Conservation (phyloP, 352 stramenopile species). For the Blastocystis sp. region DNA sequence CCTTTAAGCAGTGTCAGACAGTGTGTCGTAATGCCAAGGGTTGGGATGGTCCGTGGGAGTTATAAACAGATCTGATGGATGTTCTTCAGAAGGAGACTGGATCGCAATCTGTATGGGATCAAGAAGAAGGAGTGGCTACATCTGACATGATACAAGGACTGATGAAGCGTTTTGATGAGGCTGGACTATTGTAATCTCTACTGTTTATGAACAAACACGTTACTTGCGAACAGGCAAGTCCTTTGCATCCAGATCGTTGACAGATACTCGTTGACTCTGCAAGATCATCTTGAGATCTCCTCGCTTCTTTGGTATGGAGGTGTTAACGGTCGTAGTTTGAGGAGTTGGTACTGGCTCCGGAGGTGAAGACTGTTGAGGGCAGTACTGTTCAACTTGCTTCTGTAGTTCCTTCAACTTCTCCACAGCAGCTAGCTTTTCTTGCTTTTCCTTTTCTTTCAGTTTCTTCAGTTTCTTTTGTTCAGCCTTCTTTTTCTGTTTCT, state of each 20-base stretch:
- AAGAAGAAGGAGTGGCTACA: neutral
- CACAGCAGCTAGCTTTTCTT: neutral
- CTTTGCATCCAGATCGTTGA: neutral
- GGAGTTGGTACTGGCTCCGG: too few species aligned
- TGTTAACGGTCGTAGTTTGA: too few species aligned
- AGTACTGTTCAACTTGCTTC: too few species aligned
- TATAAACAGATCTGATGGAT: neutral
- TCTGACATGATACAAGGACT: constrained; percentile 44
- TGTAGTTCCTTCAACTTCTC: neutral
- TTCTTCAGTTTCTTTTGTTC: neutral
- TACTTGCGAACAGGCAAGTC: too few species aligned
- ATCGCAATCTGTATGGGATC: neutral
- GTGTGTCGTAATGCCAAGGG: neutral
- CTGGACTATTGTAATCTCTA: constrained; percentile 7
- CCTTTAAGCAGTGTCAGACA: neutral
- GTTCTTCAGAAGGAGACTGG: neutral
- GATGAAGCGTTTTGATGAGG: constrained; percentile 44
- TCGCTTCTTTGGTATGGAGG: too few species aligned
- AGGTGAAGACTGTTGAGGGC: too few species aligned
- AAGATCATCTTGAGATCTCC: too few species aligned
- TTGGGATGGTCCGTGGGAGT: neutral
- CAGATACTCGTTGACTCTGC: too few species aligned
- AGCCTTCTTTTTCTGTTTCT: neutral
- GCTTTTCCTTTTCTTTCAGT: neutral
- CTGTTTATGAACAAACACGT: constrained; percentile 1